Evolutionary conservation across 1,284 basidiomycete genomes (phyloP).

Genomic region (Megacollybia platyphylla): DNA sequence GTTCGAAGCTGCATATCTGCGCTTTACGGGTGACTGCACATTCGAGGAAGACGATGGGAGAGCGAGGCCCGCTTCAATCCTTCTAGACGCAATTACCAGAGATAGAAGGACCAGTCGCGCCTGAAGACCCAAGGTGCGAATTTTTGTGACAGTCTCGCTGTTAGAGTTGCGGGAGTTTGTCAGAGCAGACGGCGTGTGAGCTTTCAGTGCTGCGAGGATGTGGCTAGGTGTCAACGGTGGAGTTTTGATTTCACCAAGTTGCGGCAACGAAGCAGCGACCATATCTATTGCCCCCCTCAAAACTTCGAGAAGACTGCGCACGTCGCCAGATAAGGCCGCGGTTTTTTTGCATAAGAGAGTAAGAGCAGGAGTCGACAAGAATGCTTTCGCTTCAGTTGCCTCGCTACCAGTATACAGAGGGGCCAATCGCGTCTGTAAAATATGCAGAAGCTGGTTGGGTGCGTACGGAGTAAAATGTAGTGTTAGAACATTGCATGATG

Average conservation of each 20-base stretch:
- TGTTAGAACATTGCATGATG: slow-evolving; percentile 37
- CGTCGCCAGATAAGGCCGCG: slow-evolving; percentile 67
- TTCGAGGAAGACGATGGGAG: slow-evolving; percentile 24
- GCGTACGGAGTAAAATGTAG: slow-evolving; percentile 70
- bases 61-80: slow-evolving; percentile 41
- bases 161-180: slow-evolving; percentile 19
- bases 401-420: slow-evolving; percentile 19
- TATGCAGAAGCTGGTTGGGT: slow-evolving; percentile 48
- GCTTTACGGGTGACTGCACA: slow-evolving; percentile 40
- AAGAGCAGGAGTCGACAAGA: slow-evolving; percentile 50
- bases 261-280: slow-evolving; percentile 23
- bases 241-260: slow-evolving; percentile 26
- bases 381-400: slow-evolving; percentile 26
- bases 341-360: slow-evolving; percentile 66
- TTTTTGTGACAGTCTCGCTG: slow-evolving; percentile 53
- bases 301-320: slow-evolving; percentile 64
- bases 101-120: slow-evolving; percentile 54
- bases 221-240: slow-evolving; percentile 47
- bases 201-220: slow-evolving; percentile 56
- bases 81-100: slow-evolving; percentile 49
- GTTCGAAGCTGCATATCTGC: slow-evolving; percentile 18
- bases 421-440: slow-evolving; percentile 49
- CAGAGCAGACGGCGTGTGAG: slow-evolving; percentile 22
- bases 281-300: slow-evolving; percentile 65
- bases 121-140: slow-evolving; percentile 58